These are phyloP conservation scores for Fraxinus xanthoxyloides DNA, from an alignment of 305 asterid genomes.

Conservation along the genomic window DNA sequence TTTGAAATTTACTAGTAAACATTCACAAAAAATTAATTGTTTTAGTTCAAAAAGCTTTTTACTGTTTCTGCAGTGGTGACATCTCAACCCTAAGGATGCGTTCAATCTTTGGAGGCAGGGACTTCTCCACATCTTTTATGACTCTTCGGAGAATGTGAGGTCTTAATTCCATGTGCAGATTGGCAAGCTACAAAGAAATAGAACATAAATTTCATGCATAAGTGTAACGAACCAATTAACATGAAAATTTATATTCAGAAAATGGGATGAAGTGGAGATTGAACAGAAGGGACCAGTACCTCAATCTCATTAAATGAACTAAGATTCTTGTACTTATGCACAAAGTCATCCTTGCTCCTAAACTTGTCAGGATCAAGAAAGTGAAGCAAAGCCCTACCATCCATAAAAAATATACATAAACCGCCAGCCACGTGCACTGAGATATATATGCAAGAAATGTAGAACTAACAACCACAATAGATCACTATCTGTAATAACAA, in stretches of 20 bases:
- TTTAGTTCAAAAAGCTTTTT: slow-evolving; percentile 20
- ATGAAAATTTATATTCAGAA: background rate
- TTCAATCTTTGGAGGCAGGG: slow-evolving; percentile 98
- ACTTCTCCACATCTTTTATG: slow-evolving; percentile 98
- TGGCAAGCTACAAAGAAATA: slow-evolving; percentile 62
- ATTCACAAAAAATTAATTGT: background rate
- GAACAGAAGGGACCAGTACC: slow-evolving; percentile 43
- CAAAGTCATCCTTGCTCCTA: slow-evolving; percentile 88
- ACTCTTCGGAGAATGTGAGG: slow-evolving; percentile 99
- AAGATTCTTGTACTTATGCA: slow-evolving; percentile 91
- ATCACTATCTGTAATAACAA: background rate
- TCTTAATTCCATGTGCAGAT: slow-evolving; percentile 97
- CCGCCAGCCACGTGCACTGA: background rate
- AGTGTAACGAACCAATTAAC: background rate
- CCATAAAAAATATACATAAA: slow-evolving; percentile 21
- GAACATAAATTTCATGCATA: slow-evolving; percentile 12
- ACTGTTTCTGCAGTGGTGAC: slow-evolving; percentile 99
- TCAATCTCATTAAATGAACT: slow-evolving; percentile 87
- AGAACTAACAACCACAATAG: background rate
- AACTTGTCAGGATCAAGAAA: slow-evolving; percentile 95
- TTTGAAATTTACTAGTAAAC: background rate
- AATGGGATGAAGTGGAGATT: slow-evolving; percentile 18
- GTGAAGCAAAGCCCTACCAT: slow-evolving; percentile 98
- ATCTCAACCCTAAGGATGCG: slow-evolving; percentile 99
- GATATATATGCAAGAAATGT: background rate